These are phyloP conservation scores for Yamadazyma pseudoaaseri DNA, from an alignment of 1,139 yeast genomes.

Conservation along the genomic window DNA sequence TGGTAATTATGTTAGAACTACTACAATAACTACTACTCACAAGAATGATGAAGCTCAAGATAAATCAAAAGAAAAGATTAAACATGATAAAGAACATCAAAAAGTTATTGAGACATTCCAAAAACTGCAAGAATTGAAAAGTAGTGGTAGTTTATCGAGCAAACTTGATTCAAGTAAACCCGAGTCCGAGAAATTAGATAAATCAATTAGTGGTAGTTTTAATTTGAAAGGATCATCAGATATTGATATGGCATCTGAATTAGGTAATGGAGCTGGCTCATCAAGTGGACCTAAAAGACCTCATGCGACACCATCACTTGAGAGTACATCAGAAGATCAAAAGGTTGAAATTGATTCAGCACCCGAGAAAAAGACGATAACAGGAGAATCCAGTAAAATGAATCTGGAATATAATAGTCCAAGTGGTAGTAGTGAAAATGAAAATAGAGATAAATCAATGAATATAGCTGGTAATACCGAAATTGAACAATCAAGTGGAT, in stretches of 20 bases:
- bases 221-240: neutral
- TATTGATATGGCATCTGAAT: neutral
- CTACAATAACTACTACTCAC: constrained; percentile 16
- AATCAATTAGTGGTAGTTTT: neutral
- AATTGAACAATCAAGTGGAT: neutral
- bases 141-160: neutral
- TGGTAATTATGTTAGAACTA: constrained; percentile 11
- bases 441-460: constrained; percentile 1
- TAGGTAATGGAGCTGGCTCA: neutral
- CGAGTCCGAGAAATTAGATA: neutral
- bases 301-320: neutral
- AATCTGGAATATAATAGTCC: neutral
- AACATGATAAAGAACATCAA: constrained; percentile 8
- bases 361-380: neutral
- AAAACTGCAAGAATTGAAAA: constrained; percentile 1
- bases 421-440: constrained; percentile 5
- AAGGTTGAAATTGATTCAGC: neutral
- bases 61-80: neutral
- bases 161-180: neutral
- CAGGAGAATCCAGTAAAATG: neutral
- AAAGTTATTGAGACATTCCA: constrained; percentile 11
- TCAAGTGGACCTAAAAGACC: neutral
- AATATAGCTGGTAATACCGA: too few relatives aligned
- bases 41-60: constrained; percentile 2
- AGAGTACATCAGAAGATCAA: neutral